A percentile compares a stretch with the other conserved stretches of the same genome.
Evolutionary conservation across 768 basidiomycete genomes (phyloP).

Genomic region (Russula abietina): DNA sequence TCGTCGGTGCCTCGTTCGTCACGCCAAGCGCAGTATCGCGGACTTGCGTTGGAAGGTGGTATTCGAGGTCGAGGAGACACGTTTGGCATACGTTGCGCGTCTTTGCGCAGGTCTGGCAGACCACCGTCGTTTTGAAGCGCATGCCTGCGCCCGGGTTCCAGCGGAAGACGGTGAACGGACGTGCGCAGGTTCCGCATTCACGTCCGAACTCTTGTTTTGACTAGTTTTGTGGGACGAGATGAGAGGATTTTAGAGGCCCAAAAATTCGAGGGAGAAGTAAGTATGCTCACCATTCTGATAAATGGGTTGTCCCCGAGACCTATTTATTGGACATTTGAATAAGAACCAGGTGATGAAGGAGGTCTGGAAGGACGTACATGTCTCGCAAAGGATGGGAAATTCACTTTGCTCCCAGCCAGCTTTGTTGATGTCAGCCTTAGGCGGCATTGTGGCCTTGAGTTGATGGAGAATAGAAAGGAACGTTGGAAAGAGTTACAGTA

Average conservation of each 20-base stretch:
- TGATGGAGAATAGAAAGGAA: background rate
- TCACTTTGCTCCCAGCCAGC: conserved; percentile 93
- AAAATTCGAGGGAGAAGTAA: background rate
- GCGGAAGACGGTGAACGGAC: conserved; percentile 94
- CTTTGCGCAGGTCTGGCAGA: conserved; percentile 96
- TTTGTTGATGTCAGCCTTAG: conserved; percentile 91
- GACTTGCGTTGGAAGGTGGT: conserved; percentile 93
- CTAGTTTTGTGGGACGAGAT: conserved; percentile 37
- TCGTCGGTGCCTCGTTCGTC: conserved; percentile 85
- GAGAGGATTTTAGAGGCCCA: background rate
- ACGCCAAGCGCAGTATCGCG: conserved; percentile 89
- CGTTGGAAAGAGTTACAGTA: background rate
- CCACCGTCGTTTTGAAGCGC: conserved; percentile 94
- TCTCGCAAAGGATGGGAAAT: conserved; percentile 91
- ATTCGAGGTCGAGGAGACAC: conserved; percentile 93
- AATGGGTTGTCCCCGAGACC: conserved; percentile 89
- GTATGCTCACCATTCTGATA: conserved; percentile 77
- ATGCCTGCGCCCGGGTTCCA: conserved; percentile 96
- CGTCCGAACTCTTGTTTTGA: conserved; percentile 95
- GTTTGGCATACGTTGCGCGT: conserved; percentile 97
- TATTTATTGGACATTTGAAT: conserved; percentile 28
- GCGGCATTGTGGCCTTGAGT: conserved; percentile 42
- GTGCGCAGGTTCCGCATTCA: conserved; percentile 95
- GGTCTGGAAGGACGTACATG: conserved; percentile 48
- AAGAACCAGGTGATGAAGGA: background rate